A percentile compares a stretch with the other conserved stretches of the same genome.
phyloP scores from a whole-genome alignment of 495 filamentous ascomycete genomes.

The Penicillium manginii region DNA sequence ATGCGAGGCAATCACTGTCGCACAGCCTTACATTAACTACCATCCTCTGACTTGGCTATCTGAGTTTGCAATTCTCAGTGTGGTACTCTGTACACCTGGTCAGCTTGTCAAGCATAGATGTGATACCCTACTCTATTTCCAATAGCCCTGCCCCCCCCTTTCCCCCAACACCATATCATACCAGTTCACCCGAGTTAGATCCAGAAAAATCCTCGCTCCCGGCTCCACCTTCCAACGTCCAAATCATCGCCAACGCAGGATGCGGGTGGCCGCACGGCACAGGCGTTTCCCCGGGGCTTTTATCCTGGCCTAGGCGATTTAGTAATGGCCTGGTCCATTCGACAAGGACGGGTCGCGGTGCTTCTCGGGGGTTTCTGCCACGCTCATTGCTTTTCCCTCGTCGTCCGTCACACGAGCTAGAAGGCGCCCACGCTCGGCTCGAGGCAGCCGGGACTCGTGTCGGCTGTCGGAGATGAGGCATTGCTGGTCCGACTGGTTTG shows the following conservation, averaged over 20 bases:
- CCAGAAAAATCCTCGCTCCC: not conserved
- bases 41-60: not conserved
- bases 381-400: conserved; percentile 1
- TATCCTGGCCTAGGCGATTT: not conserved
- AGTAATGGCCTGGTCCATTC: not conserved
- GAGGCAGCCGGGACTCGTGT: not conserved
- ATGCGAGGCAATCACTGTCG: not conserved
- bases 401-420: not conserved
- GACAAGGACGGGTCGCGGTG: not conserved
- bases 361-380: not conserved
- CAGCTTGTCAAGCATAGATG: too few relatives aligned
- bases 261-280: not conserved
- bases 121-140: too few relatives aligned
- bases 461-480: not conserved
- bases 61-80: too few relatives aligned
- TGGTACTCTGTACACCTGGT: too few relatives aligned
- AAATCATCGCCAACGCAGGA: not conserved
- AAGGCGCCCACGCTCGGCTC: conserved; percentile 2
- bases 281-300: not conserved
- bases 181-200: too few relatives aligned
- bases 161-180: too few relatives aligned
- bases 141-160: too few relatives aligned
- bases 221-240: not conserved
- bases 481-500: not conserved
- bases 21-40: not conserved